Base-by-base conservation (phyloP, 2,329 filamentous ascomycete species). In the Tothia fuscella region DNA sequence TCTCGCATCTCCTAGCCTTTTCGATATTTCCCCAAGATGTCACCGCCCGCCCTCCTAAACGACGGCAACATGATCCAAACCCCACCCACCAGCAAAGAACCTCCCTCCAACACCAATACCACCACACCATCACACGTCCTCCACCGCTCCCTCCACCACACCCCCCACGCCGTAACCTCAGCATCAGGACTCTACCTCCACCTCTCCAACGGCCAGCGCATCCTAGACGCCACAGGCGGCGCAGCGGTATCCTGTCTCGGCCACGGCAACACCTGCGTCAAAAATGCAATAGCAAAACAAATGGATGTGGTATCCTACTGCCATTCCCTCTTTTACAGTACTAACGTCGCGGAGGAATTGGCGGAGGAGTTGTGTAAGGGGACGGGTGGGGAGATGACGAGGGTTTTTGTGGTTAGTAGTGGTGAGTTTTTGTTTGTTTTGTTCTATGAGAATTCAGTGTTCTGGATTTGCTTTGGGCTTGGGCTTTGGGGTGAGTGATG, bases 201-300 rank as follows among this genome's bases (percentile, higher is more conserved):
- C 25, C 60, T 76, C 1, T 62, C 63, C 49, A 66, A 68, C 52
- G 78, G 78, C 2, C 67, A 70, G 19, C 64, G 61, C 25, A 71
- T 91, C 32, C 70, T 87, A 12, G 84, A 91, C 56, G 79, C 76
- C 1, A 82, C 78, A 16, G 74, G 79, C 21, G 84, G 84, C 16
- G 80, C 83, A 3, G 81, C 79, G 17, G 82, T 87, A 3, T 69
- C 76, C 7, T 80, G 78, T 53, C 62, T 89, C 7, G 84, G 83
- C 5, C 78, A 85, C 50, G 76, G 74, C 22, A 70, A 80, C 39
- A 52, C 66, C 31, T 65, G 77, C 36, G 73, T 88, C 10, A 64
- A 65, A 10, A 61, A 70, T 2, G 80, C 78, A 1, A 68, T 85
- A 30, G 57, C 63, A 4, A 51, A 65, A 10, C 80, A 86, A 50